Evolutionary conservation across 805 yeast species (phyloP), one percentile per base, ranked within the genome.

Genomic region (Metschnikowia hibisci): DNA sequence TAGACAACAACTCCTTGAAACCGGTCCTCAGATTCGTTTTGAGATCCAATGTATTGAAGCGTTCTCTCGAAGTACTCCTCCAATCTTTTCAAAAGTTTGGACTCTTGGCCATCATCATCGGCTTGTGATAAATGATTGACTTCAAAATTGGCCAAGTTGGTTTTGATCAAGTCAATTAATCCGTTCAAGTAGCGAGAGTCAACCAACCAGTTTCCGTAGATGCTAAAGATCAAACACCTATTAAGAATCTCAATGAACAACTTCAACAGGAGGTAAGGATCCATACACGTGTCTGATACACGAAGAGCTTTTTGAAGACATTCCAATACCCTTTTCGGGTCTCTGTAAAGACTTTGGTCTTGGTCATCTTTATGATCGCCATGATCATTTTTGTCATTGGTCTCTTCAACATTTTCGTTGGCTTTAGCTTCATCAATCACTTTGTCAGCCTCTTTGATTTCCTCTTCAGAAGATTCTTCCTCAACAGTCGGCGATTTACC

Each of bases 261-360:
- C 63, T 87, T 91, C 44, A 85, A 70, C 28, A 88, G 84, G 35
- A 80, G 83, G 47, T 64, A 68, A 6, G 74, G 74, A 58, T 91
- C 98, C 82, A 90, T 82, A 44, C 93, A 86, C n/a, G 93, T 84
- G 61, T 93, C 98, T 0, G 97, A 96, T 6, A 88, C 87, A 34
- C 97, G 73, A 13, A 91, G 63, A 1, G 97, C 80, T 53, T 91
- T 80, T 62, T 89, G 96, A 34, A 91, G 72, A 61, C 96, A 89
- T 58, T 93, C 98, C 57, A 91, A 68, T 1, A 91, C 96, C 29
- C 96, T 72, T 56, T 87, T 87, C 29, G 71, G 72, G 51, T 75
- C 80, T 22, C 62, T 53, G 45, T 62, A 66, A n/a, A 64, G 55
- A 23, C 14, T 13, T 10, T 26, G 40, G 12, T 35, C 39, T 20